These are phyloP conservation scores for Coriaria nepalensis DNA, from an alignment of 306 rosid species.

Conservation along the genomic window DNA sequence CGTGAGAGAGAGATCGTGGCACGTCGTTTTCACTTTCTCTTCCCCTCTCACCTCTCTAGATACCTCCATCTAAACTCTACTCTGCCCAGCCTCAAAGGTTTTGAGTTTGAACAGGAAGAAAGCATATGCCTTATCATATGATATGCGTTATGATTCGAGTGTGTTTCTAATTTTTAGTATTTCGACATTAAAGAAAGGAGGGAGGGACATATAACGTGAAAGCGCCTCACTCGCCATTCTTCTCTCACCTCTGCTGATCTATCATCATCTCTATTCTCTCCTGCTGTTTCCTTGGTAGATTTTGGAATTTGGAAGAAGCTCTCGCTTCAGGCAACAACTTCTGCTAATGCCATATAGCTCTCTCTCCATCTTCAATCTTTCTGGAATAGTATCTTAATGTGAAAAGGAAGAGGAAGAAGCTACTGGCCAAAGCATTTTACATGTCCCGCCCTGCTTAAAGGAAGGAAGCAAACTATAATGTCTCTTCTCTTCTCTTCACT, in stretches of 20 bases:
- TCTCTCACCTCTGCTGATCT: slow-evolving; percentile 16
- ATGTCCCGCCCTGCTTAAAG: too few relatives aligned
- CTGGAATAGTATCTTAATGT: too few relatives aligned
- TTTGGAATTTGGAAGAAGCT: neutral
- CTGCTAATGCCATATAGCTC: too few relatives aligned
- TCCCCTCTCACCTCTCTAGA: slow-evolving; percentile 14
- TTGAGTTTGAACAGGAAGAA: too few relatives aligned
- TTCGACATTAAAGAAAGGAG: slow-evolving; percentile 16
- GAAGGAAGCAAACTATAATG: too few relatives aligned
- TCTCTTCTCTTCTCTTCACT: too few relatives aligned
- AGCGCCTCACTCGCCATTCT: slow-evolving; percentile 26
- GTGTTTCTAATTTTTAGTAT: neutral
- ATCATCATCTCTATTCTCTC: neutral
- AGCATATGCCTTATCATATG: too few relatives aligned
- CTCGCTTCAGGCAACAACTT: too few relatives aligned
- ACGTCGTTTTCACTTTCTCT: slow-evolving; percentile 12
- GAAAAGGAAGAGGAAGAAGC: too few relatives aligned
- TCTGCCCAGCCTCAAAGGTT: slow-evolving; percentile 18
- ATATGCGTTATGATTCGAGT: neutral
- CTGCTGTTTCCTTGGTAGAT: slow-evolving; percentile 1
- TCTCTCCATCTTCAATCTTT: too few relatives aligned
- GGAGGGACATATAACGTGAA: slow-evolving; percentile 37
- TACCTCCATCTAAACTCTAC: too few relatives aligned
- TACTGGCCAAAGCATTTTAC: too few relatives aligned
- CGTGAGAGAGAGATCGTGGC: slow-evolving; percentile 2